Conservation (phyloP, 345 rosid genomes). For the Brassica nigra region DNA sequence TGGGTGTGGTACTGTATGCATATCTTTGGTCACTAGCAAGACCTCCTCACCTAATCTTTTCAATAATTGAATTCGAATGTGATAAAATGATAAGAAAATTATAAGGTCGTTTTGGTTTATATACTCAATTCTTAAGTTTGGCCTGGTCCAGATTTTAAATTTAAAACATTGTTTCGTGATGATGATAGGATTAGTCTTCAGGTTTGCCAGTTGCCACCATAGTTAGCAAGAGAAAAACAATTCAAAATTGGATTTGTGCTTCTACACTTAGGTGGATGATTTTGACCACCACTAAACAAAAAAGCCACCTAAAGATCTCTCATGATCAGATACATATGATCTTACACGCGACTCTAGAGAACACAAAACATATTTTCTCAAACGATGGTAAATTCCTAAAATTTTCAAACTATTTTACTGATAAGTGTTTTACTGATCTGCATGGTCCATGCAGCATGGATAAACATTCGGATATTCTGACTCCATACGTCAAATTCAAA, state of each 20-base stretch:
- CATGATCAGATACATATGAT: background rate
- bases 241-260: slow-evolving; percentile 34
- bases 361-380: background rate
- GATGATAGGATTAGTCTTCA: background rate
- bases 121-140: background rate
- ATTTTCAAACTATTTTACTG: background rate
- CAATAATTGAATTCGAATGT: slow-evolving; percentile 11
- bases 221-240: slow-evolving; percentile 9
- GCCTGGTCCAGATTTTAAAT: background rate
- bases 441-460: background rate
- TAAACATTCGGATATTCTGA: slow-evolving; percentile 10
- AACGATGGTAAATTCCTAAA: background rate
- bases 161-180: background rate
- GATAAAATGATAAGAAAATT: background rate
- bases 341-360: background rate
- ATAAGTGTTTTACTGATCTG: background rate
- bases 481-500: background rate
- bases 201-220: slow-evolving; percentile 21
- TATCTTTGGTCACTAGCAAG: background rate
- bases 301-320: background rate
- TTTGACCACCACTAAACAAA: slow-evolving; percentile 22
- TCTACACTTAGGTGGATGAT: background rate
- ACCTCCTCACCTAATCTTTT: slow-evolving; percentile 15
- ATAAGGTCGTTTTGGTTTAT: background rate
- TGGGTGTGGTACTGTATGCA: background rate